A percentile compares a stretch with the other conserved stretches of the same genome.
These are phyloP conservation scores for Thalia dealbata DNA, from an alignment of 176 grass and related monocot species.

Conservation along the genomic window DNA sequence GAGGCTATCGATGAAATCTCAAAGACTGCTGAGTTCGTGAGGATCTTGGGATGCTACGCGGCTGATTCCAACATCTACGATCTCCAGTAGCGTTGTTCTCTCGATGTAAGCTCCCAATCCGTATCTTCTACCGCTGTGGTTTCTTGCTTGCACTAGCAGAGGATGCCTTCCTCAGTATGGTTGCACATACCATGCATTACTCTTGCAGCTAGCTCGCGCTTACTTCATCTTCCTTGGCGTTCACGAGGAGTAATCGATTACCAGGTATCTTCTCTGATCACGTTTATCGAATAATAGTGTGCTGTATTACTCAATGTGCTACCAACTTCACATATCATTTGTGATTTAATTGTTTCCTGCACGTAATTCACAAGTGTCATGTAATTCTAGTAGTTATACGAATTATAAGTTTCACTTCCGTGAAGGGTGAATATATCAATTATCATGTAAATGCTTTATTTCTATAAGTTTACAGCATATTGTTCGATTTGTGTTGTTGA, in stretches of 20 bases:
- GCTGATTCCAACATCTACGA: slow-evolving; percentile 79
- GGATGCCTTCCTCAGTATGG: neutral
- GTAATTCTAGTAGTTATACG: neutral
- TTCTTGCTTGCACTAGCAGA: too few relatives aligned
- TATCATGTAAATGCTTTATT: too few relatives aligned
- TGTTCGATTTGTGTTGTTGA: too few relatives aligned
- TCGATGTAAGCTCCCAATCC: too few relatives aligned
- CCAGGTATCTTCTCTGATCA: neutral
- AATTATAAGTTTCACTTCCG: too few relatives aligned
- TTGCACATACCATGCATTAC: neutral
- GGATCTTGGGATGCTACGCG: slow-evolving; percentile 72
- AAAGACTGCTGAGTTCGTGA: slow-evolving; percentile 66
- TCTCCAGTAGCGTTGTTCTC: slow-evolving; percentile 30
- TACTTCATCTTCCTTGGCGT: neutral
- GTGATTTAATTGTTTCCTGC: neutral
- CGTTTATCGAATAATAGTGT: neutral
- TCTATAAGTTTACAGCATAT: too few relatives aligned
- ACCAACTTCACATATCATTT: neutral
- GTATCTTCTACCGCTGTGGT: too few relatives aligned
- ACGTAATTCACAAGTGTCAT: neutral
- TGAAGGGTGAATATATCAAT: too few relatives aligned
- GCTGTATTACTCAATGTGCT: neutral
- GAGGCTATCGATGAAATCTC: slow-evolving; percentile 70
- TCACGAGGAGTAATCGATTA: neutral
- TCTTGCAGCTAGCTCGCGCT: neutral